Evolutionary conservation across 1,284 basidiomycete species (phyloP).

Genomic region (Coniophora puteana): DNA sequence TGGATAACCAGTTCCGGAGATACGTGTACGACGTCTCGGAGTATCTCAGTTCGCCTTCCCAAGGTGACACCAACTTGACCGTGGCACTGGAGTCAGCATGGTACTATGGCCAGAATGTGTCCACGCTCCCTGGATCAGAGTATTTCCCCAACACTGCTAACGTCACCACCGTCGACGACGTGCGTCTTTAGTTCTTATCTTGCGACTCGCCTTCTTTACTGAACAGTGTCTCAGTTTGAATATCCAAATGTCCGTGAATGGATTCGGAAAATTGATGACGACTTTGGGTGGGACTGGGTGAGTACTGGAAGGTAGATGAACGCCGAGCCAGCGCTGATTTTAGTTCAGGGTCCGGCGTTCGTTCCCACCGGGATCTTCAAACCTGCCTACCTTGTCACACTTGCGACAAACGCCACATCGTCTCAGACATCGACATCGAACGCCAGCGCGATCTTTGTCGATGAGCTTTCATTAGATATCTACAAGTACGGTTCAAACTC

Average conservation of each 20-base stretch:
- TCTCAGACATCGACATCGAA: constrained; percentile 13
- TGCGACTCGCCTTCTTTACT: background rate
- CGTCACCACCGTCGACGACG: constrained; percentile 9
- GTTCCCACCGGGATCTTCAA: constrained; percentile 53
- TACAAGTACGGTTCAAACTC: constrained; percentile 47
- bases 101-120: constrained; percentile 50
- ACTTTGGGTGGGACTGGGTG: constrained; percentile 62
- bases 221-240: constrained; percentile 37
- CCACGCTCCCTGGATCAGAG: constrained; percentile 43
- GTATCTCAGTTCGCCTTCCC: constrained; percentile 28
- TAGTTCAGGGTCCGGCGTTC: constrained; percentile 50
- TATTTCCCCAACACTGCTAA: constrained; percentile 24
- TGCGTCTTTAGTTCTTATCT: constrained; percentile 2
- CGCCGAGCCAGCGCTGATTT: background rate
- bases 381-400: constrained; percentile 45
- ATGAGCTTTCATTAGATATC: constrained; percentile 52
- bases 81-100: constrained; percentile 52
- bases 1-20: constrained; percentile 56
- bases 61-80: constrained; percentile 39
- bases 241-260: constrained; percentile 46
- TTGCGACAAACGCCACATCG: constrained; percentile 24
- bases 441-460: constrained; percentile 43
- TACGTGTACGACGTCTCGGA: constrained; percentile 51
- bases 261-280: constrained; percentile 50
- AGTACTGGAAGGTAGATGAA: constrained; percentile 5